Conservation (phyloP, 768 basidiomycete species). For the Royoungia palumana region DNA sequence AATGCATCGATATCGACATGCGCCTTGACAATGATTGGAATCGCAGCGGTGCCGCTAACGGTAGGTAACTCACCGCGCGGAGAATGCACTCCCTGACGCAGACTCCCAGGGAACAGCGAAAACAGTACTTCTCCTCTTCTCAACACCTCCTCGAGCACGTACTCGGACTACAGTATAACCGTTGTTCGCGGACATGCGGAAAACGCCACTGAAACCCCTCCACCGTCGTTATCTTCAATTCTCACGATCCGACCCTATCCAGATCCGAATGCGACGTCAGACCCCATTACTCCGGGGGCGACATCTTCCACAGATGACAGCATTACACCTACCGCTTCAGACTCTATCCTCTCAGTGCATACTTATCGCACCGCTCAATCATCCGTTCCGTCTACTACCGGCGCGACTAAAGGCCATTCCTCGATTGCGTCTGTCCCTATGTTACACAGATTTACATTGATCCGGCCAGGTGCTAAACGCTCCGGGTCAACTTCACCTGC, state of each 20-base stretch:
- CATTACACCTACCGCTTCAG: constrained; percentile 39
- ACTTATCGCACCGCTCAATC: constrained; percentile 62
- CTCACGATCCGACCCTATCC: constrained; percentile 62
- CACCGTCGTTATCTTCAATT: constrained; percentile 66
- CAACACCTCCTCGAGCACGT: constrained; percentile 39
- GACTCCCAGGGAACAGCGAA: constrained; percentile 32
- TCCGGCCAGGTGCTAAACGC: constrained; percentile 74
- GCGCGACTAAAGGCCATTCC: constrained; percentile 76
- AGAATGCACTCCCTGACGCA: constrained; percentile 12
- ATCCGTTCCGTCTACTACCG: constrained; percentile 48
- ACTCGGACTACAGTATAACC: constrained; percentile 67
- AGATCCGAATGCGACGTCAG: constrained; percentile 45
- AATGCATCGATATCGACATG: constrained; percentile 46
- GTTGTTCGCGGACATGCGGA: constrained; percentile 53
- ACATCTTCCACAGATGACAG: constrained; percentile 26
- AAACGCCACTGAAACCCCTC: constrained; percentile 37
- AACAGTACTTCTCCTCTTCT: constrained; percentile 57
- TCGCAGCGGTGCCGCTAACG: constrained; percentile 34
- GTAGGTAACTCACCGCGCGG: constrained; percentile 13
- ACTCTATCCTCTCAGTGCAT: constrained; percentile 54
- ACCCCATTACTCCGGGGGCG: constrained; percentile 39
- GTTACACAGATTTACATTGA: constrained; percentile 82
- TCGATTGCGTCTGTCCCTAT: constrained; percentile 56
- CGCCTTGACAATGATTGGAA: constrained; percentile 49
- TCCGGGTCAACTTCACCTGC: constrained; percentile 29